Evolutionary conservation across 1,139 yeast species (phyloP), one percentile per base, ranked within the genome.

Genomic region (Taphrina confusa): DNA sequence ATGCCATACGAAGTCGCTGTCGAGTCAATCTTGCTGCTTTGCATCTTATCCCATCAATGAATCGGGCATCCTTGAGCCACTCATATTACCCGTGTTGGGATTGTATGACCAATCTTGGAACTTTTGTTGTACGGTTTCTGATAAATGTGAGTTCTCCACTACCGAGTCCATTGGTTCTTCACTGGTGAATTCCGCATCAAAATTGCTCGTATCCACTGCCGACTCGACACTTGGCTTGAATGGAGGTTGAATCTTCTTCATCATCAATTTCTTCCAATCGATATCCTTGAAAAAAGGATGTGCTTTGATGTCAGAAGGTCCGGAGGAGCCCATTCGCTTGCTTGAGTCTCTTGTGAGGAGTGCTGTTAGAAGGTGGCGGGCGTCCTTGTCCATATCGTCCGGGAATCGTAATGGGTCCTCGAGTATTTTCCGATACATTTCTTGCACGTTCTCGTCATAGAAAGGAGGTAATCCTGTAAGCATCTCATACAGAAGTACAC

Each of bases 131-230:
- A 92, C 96, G 66, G 91, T 83, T 68, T 87, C 96, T 72, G 89
- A 87, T 74, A 83, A 80, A 68, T 54, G 76, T n/a, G 64, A 68
- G 70, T 90, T 96, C 71, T 91, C 96, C 25, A 91, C 97, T 11
- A 92, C 97, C 62, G 96, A 87, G 72, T 92, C 98, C 67, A 90
- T 87, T 3, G 98, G 97, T 68, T 86, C 84, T 69, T 92, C 97
- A 69, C 80, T 85, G 8, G 98, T 92, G 71, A 92, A 92, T 71
- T 90, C 97, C 64, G 83, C 82, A 71, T 91, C 97, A 70, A 92
- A 92, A 72, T 92, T 56, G 47, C 54, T 47, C 25, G 54, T 56
- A 69, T 92, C 98, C 59, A 85, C 78, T 33, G 90, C 85, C 66
- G 85, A 87, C 62, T 83, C 87, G 20, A 92, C 97, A 39, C 88